Base-by-base conservation (phyloP, 2,329 filamentous ascomycete species). In the Paecilomyces sp. region DNA sequence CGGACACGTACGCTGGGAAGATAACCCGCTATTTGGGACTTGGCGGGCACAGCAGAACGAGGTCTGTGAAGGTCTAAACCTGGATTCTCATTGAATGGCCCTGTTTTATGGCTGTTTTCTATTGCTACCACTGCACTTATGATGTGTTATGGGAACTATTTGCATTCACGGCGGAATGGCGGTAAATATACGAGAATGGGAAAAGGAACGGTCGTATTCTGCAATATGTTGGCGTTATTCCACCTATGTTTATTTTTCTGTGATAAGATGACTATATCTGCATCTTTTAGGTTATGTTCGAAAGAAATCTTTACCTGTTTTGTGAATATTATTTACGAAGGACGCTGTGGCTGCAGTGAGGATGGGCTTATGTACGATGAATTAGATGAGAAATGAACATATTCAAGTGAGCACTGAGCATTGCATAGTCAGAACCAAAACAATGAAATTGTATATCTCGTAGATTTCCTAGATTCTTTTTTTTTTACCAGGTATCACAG, bases 381-480 rank as follows among this genome's bases (percentile, higher is more conserved):
- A 58, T 75, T 89, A 58, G 87, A 89, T 67, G 79, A 80, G 18
- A 74, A 76, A 31, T 47, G 15, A 47, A 47, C 18, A 47, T 47
- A 47, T 18, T 47, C 31, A 47, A 18, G 4, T 8, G n/a, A 47
- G 9, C 18, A 47, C 18, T 15, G 11, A 47, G 9, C 18, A 47
- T 47, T 15, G 11, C 4, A 13, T 15, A 41, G 4, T 13, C 4
- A 5, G 13, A 15, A 13, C 8, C 33, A 13, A n/a, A 41, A 15
- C 22, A 15, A 15, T n/a, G 12, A 41, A 13, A 41, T 41, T n/a
- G n/a, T 41, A 15, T 13, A 22, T 13, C 7, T 47, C 13, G 4
- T 47, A 47, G 13, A 47, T 47, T 47, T 47, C 31, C 1, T 47
- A n/a, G 36, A 47, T 8, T 18, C 15, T 18, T n/a, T 41, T 47